Base-by-base conservation (phyloP, 2,329 filamentous ascomycete genomes). In the Sphaerulina populicola region DNA sequence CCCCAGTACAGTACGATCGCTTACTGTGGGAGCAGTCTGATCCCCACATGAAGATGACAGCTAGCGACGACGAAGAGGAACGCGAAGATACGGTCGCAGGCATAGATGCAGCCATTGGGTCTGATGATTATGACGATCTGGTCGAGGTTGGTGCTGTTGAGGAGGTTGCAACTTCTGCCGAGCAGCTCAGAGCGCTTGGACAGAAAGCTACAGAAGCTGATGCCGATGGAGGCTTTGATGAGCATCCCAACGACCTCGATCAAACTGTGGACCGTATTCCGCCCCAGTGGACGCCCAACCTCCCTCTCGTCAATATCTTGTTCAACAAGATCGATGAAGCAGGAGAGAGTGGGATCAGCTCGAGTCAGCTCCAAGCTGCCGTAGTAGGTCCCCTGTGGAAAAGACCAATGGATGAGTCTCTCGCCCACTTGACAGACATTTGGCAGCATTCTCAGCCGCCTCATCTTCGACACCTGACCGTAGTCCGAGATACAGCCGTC, bases 391-490 rank as follows among this genome's bases (percentile, higher is more conserved):
- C 66, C 8, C 75, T 78, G 57, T 81, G 75, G 65, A 72, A 72
- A 47, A 70, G 78, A 44, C 76, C 78, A 0, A 60, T 80, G 29
- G 80, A 83, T 59, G 71, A 73, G 29, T 66, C 73, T 15, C 61
- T 82, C 18, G 66, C 65, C 44, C 74, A 77, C 23, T 58, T 83
- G 35, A 76, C 76, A 1, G 74, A 80, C 50, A 68, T 72, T 49
- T 81, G 79, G 74, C 73, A 79, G 48, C 60, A 74, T 12, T 77
- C 76, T n/a, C 80, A 83, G 57, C 79, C 80, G 21, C 65, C 68
- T 3, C 74, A 80, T 61, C 68, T 82, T 18, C 73, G 76, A 14
- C 78, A 81, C 59, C 65, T 81, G 12, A 72, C 75, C 9, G 68
- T 83, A 29, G 71, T 82, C 31, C 69, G 78, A 54, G 78, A 81